Evolutionary conservation across 257 asterid species (phyloP).

Genomic region (Nicotiana attenuata): DNA sequence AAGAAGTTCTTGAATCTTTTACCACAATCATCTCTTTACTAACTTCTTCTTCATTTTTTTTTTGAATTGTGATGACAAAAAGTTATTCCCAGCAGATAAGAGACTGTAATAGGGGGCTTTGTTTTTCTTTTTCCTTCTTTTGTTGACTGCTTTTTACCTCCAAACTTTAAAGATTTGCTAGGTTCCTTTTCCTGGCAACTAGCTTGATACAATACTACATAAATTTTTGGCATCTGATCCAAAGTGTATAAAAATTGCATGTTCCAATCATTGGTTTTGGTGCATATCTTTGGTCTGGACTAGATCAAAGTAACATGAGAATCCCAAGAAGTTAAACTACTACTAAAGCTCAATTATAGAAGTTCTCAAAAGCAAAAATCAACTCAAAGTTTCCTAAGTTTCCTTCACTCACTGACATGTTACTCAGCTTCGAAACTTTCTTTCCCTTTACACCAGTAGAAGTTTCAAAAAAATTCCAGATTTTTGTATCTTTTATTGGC

Average conservation of each 20-base stretch:
- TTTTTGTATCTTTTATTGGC: background rate
- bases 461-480: background rate
- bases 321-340: slow-evolving; percentile 29
- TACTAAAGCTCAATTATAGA: slow-evolving; percentile 23
- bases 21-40: background rate
- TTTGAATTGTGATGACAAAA: background rate
- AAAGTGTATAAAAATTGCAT: slow-evolving; percentile 20
- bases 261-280: slow-evolving; percentile 36
- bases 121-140: slow-evolving; percentile 4
- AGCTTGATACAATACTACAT: slow-evolving; percentile 11
- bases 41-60: background rate
- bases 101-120: background rate
- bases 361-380: slow-evolving; percentile 32
- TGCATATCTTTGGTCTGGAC: slow-evolving; percentile 21
- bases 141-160: background rate
- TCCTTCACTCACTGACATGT: slow-evolving; percentile 8
- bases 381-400: background rate
- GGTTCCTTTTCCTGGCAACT: slow-evolving; percentile 14
- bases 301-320: slow-evolving; percentile 35
- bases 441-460: background rate
- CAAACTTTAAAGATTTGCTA: background rate
- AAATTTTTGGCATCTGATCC: slow-evolving; percentile 30
- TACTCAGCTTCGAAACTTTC: background rate
- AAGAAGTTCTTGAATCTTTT: background rate
- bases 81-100: background rate